A percentile compares a stretch with the other conserved stretches of the same genome.
Evolutionary conservation across 2,329 filamentous ascomycete species (phyloP).

Genomic region (Botrytis deweyae): DNA sequence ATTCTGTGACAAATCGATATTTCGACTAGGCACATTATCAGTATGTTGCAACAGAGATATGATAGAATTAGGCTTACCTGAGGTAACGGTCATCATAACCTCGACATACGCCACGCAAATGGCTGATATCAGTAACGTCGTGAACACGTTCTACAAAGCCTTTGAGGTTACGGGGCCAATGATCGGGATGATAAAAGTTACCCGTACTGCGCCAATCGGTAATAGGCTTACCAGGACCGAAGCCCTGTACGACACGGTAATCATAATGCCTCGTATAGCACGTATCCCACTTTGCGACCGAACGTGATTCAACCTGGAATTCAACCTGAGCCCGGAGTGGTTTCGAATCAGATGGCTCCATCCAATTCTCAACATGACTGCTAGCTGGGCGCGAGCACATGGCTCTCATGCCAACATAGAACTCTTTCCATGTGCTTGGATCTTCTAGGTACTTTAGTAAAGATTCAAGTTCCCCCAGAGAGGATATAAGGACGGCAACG

Average conservation of each 20-base stretch:
- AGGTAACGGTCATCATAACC: constrained; percentile 60
- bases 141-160: constrained; percentile 58
- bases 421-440: not conserved
- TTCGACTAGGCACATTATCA: constrained; percentile 43
- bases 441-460: constrained; percentile 1
- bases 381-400: constrained; percentile 54
- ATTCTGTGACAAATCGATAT: constrained; percentile 71
- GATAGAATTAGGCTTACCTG: constrained; percentile 43
- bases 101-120: constrained; percentile 48
- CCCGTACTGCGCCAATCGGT: constrained; percentile 58
- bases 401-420: not conserved
- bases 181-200: constrained; percentile 49
- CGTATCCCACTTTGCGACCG: constrained; percentile 4
- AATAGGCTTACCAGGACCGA: constrained; percentile 53
- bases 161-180: constrained; percentile 48
- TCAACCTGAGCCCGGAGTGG: not conserved
- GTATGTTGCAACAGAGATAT: constrained; percentile 16
- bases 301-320: constrained; percentile 37
- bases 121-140: constrained; percentile 65
- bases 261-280: constrained; percentile 53
- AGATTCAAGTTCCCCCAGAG: not conserved
- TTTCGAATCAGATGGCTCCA: constrained; percentile 50
- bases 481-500: constrained; percentile 49
- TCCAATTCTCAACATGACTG: constrained; percentile 59
- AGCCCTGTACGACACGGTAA: constrained; percentile 48